These are phyloP conservation scores for Gossypium laxum DNA, from an alignment of 441 rosid genomes.

Conservation along the genomic window DNA sequence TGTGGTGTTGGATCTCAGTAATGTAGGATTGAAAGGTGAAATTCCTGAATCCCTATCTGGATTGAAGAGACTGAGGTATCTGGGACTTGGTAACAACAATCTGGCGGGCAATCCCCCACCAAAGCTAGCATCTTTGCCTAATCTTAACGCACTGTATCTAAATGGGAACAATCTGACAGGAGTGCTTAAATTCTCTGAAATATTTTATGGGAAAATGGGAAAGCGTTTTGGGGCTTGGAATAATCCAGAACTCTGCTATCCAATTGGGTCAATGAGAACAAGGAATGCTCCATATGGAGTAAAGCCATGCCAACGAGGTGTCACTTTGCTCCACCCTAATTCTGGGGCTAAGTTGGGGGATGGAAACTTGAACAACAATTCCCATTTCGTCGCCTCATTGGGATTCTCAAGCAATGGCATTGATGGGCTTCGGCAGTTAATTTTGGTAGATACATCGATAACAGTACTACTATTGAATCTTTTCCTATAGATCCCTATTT, in stretches of 20 bases:
- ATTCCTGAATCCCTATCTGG: slow-evolving; percentile 48
- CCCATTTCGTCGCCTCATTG: slow-evolving; percentile 27
- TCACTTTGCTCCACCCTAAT: slow-evolving; percentile 24
- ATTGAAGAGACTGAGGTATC: slow-evolving; percentile 58
- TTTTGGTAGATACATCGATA: slow-evolving; percentile 17
- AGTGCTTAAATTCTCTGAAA: slow-evolving; percentile 43
- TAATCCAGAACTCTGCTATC: slow-evolving; percentile 70
- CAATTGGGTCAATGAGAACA: slow-evolving; percentile 23
- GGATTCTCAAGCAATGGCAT: slow-evolving; percentile 33
- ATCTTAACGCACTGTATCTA: slow-evolving; percentile 50
- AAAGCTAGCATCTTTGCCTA: slow-evolving; percentile 51
- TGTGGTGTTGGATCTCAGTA: slow-evolving; percentile 58
- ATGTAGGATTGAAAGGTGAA: slow-evolving; percentile 42
- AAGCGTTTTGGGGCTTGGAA: slow-evolving; percentile 81
- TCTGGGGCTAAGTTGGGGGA: slow-evolving; percentile 31
- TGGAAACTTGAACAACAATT: slow-evolving; percentile 20
- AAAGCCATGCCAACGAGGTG: slow-evolving; percentile 44
- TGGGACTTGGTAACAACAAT: slow-evolving; percentile 63
- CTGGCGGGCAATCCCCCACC: slow-evolving; percentile 50
- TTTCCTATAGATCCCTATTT: slow-evolving; percentile 9
- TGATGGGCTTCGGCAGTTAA: slow-evolving; percentile 24
- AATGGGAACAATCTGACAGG: slow-evolving; percentile 77
- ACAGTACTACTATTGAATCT: slow-evolving; percentile 16
- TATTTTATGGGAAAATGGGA: slow-evolving; percentile 57
- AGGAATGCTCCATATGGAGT: slow-evolving; percentile 50